Evolutionary conservation across 2,329 filamentous ascomycete species (phyloP).

Genomic region (Xylariaceae sp.): DNA sequence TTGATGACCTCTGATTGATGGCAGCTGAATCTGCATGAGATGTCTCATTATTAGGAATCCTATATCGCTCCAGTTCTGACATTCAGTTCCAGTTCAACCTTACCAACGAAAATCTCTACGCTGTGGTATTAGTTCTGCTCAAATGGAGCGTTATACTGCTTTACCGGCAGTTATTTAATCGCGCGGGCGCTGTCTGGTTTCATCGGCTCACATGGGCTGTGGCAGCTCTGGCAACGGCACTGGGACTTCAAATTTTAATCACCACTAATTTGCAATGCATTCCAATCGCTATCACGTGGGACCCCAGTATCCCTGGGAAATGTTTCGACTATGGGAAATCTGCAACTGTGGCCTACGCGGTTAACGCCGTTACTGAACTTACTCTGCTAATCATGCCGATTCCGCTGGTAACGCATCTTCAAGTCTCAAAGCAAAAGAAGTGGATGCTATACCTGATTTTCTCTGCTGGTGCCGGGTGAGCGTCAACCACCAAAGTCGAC

Average conservation of each 20-base stretch:
- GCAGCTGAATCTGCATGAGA: too few species aligned
- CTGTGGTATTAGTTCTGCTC: not conserved
- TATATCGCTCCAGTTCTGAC: too few species aligned
- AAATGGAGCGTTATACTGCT: slow-evolving; percentile 7
- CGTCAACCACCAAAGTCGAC: not conserved
- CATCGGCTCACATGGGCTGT: slow-evolving; percentile 1
- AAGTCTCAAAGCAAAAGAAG: slow-evolving; percentile 8
- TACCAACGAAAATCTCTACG: slow-evolving; percentile 1
- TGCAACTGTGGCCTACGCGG: slow-evolving; percentile 10
- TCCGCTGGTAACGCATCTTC: slow-evolving; percentile 12
- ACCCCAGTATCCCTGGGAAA: slow-evolving; percentile 1
- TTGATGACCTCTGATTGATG: too few species aligned
- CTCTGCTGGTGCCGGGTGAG: slow-evolving; percentile 14
- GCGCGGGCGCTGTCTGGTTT: not conserved
- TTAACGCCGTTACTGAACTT: slow-evolving; percentile 17
- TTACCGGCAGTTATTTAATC: slow-evolving; percentile 1
- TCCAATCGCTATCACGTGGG: slow-evolving; percentile 17
- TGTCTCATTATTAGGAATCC: too few species aligned
- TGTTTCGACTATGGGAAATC: slow-evolving; percentile 16
- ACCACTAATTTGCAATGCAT: slow-evolving; percentile 19
- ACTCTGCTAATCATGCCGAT: slow-evolving; percentile 15
- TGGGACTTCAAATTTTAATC: not conserved
- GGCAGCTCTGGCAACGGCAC: not conserved
- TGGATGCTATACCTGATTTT: slow-evolving; percentile 13
- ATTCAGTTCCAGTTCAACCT: not conserved